A percentile compares a stretch with the other conserved stretches of the same genome.
phyloP scores from a whole-genome alignment of 2,329 filamentous ascomycete genomes.

The Aspergillus sp. region DNA sequence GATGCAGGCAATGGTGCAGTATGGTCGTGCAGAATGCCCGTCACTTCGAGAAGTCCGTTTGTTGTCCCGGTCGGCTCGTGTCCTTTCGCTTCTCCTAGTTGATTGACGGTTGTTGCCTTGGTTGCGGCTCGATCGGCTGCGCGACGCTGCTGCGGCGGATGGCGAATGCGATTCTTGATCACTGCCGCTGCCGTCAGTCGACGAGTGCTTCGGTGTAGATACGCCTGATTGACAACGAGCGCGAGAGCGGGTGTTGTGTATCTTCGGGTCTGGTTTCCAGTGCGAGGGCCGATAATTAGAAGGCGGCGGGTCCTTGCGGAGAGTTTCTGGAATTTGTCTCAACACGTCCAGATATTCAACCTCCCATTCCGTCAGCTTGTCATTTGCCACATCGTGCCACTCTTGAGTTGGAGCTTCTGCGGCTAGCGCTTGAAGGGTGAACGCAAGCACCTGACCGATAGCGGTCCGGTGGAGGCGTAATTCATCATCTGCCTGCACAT shows the following conservation, averaged over 20 bases:
- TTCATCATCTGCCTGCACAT: conserved; percentile 22
- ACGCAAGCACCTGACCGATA: conserved; percentile 32
- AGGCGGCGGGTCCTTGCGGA: conserved; percentile 18
- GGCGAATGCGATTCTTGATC: no score
- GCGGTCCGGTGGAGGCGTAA: conserved; percentile 30
- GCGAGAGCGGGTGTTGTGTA: no score
- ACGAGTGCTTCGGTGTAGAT: conserved; percentile 11
- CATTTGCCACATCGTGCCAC: conserved; percentile 23
- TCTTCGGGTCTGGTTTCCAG: conserved; percentile 41
- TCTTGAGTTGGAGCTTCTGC: conserved; percentile 19
- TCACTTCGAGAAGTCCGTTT: not conserved
- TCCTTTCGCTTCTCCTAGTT: conserved; percentile 18
- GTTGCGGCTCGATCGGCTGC: conserved; percentile 24
- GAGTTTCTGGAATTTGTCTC: conserved; percentile 24
- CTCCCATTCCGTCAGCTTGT: conserved; percentile 23
- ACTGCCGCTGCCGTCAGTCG: no score
- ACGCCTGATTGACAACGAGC: conserved; percentile 14
- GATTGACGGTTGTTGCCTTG: conserved; percentile 18
- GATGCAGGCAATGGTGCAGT: conserved; percentile 25
- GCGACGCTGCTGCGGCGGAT: conserved; percentile 10
- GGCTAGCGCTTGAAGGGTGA: conserved; percentile 31
- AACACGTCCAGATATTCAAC: conserved; percentile 24
- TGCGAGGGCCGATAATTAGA: conserved; percentile 27
- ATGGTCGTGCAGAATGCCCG: not conserved
- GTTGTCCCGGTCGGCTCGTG: conserved; percentile 12